phyloP scores from a whole-genome alignment of 441 rosid species.

The Melastoma candidum region DNA sequence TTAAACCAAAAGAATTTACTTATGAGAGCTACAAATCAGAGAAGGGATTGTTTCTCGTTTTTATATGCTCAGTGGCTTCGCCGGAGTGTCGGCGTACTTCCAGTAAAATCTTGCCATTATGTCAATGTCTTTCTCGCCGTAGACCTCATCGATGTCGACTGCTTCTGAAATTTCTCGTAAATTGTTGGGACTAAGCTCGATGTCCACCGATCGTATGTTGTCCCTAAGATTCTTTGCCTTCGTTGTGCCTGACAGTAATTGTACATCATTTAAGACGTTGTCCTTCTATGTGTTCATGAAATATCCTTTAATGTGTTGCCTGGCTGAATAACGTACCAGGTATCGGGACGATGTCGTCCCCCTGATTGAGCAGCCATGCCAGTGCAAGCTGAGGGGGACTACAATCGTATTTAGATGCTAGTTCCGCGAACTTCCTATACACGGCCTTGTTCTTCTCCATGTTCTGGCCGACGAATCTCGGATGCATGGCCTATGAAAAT shows the following conservation, averaged over 20 bases:
- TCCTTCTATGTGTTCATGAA: background rate
- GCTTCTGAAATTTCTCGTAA: constrained; percentile 24
- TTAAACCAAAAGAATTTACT: too few species aligned
- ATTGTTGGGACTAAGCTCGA: constrained; percentile 20
- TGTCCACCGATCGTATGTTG: constrained; percentile 25
- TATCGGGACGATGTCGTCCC: constrained; percentile 40
- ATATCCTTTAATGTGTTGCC: background rate
- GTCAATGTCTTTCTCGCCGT: constrained; percentile 17
- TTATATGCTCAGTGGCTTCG: background rate
- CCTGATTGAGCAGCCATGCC: constrained; percentile 45
- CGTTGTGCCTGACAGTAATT: constrained; percentile 28
- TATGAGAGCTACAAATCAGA: too few species aligned
- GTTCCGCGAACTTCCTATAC: constrained; percentile 19
- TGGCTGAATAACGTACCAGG: constrained; percentile 23
- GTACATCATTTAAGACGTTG: background rate
- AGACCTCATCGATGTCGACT: constrained; percentile 23
- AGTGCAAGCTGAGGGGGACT: constrained; percentile 41
- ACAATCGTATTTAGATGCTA: constrained; percentile 33
- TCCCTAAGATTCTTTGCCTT: constrained; percentile 31
- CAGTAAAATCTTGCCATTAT: constrained; percentile 9
- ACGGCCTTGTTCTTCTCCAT: constrained; percentile 38
- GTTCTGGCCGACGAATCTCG: constrained; percentile 34
- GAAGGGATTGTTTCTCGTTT: too few species aligned
- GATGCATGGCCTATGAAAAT: constrained; percentile 16
- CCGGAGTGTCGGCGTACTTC: constrained; percentile 28